These are phyloP conservation scores for Termitomyces sp. DNA, from an alignment of 768 basidiomycete species.

Conservation along the genomic window DNA sequence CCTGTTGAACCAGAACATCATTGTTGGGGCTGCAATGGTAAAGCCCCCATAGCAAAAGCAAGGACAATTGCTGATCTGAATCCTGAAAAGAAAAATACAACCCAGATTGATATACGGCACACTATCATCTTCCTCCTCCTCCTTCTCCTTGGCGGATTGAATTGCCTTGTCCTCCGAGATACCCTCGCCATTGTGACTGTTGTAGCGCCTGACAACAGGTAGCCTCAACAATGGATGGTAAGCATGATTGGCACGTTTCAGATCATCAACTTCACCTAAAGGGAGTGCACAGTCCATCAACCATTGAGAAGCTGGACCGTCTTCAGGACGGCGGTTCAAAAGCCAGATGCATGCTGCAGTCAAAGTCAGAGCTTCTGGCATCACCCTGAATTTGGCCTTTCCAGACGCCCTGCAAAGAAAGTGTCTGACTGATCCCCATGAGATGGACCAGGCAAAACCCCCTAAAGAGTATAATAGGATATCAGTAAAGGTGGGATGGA, in stretches of 20 bases:
- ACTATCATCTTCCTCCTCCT: slow-evolving; percentile 6
- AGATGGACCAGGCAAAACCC: slow-evolving; percentile 1
- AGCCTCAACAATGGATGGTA: not conserved
- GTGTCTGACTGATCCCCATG: slow-evolving; percentile 2
- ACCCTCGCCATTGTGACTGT: not conserved
- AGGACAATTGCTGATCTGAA: not conserved
- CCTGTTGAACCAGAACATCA: slow-evolving; percentile 1
- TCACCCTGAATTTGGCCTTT: not conserved
- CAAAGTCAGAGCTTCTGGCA: slow-evolving; percentile 5
- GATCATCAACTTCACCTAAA: not conserved
- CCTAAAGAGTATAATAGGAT: slow-evolving; percentile 1
- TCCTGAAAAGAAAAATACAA: slow-evolving; percentile 9
- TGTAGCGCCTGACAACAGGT: not conserved
- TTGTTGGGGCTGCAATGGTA: not conserved
- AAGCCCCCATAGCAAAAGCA: not conserved
- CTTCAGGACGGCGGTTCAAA: slow-evolving; percentile 12
- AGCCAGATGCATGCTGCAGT: slow-evolving; percentile 15
- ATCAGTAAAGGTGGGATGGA: not conserved
- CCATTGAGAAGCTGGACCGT: slow-evolving; percentile 7
- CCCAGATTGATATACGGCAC: slow-evolving; percentile 7
- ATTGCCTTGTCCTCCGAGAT: not conserved
- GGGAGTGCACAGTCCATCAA: slow-evolving; percentile 15
- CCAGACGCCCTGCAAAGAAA: slow-evolving; percentile 3
- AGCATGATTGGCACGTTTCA: not conserved
- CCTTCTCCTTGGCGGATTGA: slow-evolving; percentile 2